phyloP scores from a whole-genome alignment of 2,329 filamentous ascomycete genomes.

The Neocucurbitaria cava region DNA sequence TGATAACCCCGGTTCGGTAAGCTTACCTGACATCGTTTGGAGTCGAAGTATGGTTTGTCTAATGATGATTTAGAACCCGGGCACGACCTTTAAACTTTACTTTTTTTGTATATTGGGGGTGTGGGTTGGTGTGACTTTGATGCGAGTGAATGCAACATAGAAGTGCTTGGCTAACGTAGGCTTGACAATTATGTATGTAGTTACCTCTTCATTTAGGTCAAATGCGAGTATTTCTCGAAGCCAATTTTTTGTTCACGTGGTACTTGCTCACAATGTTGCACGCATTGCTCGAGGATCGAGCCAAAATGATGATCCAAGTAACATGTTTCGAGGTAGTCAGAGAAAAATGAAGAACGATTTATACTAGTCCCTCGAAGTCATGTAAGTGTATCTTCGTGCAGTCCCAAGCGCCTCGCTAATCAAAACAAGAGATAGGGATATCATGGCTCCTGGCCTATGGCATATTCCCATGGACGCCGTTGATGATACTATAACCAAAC shows the following conservation, averaged over 20 bases:
- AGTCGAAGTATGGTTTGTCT: neutral
- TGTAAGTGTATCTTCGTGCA: neutral
- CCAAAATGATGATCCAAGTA: too few relatives aligned
- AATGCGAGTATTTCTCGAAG: too few relatives aligned
- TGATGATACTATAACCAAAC: neutral
- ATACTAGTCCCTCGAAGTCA: neutral
- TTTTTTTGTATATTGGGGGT: neutral
- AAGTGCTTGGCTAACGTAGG: too few relatives aligned
- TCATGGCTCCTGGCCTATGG: neutral
- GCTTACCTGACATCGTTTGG: neutral
- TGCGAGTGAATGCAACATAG: too few relatives aligned
- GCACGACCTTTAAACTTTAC: constrained; percentile 17
- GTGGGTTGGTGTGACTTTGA: too few relatives aligned
- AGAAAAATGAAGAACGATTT: neutral
- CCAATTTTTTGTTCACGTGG: too few relatives aligned
- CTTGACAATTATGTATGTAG: too few relatives aligned
- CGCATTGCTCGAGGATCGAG: too few relatives aligned
- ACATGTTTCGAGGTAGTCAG: too few relatives aligned
- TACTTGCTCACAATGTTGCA: too few relatives aligned
- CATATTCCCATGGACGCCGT: neutral
- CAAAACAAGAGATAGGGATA: neutral
- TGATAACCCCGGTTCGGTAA: constrained; percentile 35
- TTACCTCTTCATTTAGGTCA: too few relatives aligned
- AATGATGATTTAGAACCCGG: constrained; percentile 18
- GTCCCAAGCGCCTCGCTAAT: neutral